Percentiles rank a stretch among this genome's conserved stretches.
Conservation (phyloP, 495 filamentous ascomycete genomes). For the Podospora fimiseda region DNA sequence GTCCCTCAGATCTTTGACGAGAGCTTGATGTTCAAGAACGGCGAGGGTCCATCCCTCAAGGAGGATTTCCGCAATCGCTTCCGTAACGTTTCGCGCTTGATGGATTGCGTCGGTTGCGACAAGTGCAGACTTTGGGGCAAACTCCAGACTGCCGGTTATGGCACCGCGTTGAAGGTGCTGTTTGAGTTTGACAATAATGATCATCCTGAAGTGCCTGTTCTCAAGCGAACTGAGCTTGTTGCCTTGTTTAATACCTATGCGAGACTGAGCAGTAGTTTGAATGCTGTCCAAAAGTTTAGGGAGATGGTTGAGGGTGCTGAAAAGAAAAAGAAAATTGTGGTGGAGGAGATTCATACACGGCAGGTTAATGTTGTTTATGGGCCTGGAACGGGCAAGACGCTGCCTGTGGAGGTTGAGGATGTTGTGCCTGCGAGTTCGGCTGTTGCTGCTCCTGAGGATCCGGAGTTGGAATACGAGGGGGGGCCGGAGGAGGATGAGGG, state of each 20-base stretch:
- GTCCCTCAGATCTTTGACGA: constrained; percentile 85
- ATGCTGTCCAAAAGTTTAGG: constrained; percentile 68
- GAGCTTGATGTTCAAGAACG: constrained; percentile 82
- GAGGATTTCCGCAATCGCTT: constrained; percentile 98
- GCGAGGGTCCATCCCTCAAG: constrained; percentile 65
- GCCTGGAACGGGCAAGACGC: constrained; percentile 38
- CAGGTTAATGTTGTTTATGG: constrained; percentile 29
- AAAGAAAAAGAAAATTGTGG: constrained; percentile 32
- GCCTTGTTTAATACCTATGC: constrained; percentile 91
- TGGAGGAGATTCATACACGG: constrained; percentile 22
- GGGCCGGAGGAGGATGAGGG: constrained; percentile 32
- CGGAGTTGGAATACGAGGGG: constrained; percentile 21
- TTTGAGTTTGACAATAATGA: constrained; percentile 89
- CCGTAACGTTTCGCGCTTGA: constrained; percentile 88
- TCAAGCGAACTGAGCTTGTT: constrained; percentile 87
- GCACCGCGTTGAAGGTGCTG: constrained; percentile 87
- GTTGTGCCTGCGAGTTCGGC: constrained; percentile 4
- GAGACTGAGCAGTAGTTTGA: constrained; percentile 70
- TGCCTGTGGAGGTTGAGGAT: constrained; percentile 33
- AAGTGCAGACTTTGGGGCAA: constrained; percentile 99
- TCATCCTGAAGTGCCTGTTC: constrained; percentile 58
- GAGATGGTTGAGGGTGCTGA: constrained; percentile 56
- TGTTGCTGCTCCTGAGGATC: constrained; percentile 8
- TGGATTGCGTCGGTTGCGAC: constrained; percentile 99
- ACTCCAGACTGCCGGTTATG: constrained; percentile 91